phyloP scores from a whole-genome alignment of 2,329 filamentous ascomycete species.

The Diaporthe ilicicola region DNA sequence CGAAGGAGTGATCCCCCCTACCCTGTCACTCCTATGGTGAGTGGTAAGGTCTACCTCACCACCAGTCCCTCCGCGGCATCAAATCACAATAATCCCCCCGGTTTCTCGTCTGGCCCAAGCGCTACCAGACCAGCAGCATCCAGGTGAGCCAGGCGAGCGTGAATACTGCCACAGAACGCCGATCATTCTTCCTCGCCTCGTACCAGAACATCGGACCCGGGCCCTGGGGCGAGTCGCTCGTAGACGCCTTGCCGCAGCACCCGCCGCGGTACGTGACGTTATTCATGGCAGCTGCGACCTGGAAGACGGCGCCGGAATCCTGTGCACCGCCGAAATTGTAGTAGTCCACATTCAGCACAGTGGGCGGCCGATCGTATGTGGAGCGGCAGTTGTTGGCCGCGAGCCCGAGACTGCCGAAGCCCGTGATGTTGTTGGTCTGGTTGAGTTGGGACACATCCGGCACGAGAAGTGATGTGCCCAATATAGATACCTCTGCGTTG shows the following conservation, averaged over 20 bases:
- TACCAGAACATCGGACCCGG: conserved; percentile 30
- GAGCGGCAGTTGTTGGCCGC: conserved; percentile 68
- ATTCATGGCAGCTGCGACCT: conserved; percentile 75
- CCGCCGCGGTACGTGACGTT: conserved; percentile 70
- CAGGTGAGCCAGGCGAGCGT: conserved; percentile 34
- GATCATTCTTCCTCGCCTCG: conserved; percentile 26
- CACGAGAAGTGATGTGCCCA: conserved; percentile 70
- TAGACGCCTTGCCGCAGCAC: conserved; percentile 61
- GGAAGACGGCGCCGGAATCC: conserved; percentile 75
- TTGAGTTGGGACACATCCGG: conserved; percentile 77
- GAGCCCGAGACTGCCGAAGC: conserved; percentile 71
- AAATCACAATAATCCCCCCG: conserved; percentile 31
- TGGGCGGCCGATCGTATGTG: conserved; percentile 75
- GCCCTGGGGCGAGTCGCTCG: conserved; percentile 25
- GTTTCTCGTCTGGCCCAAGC: conserved; percentile 31
- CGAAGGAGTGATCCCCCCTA: neutral
- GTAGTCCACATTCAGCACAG: conserved; percentile 84
- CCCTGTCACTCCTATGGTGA: neutral
- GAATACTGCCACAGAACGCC: conserved; percentile 28
- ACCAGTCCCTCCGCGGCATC: conserved; percentile 31
- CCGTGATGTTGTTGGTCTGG: conserved; percentile 73
- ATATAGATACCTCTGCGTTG: conserved; percentile 78
- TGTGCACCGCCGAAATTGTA: conserved; percentile 73
- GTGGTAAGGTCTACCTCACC: neutral
- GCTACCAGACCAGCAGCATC: conserved; percentile 31